Percentiles rank a stretch among this genome's conserved stretches.
Conservation (phyloP, 108 stramenopile species). For the Hondaea fermentalgiana region DNA sequence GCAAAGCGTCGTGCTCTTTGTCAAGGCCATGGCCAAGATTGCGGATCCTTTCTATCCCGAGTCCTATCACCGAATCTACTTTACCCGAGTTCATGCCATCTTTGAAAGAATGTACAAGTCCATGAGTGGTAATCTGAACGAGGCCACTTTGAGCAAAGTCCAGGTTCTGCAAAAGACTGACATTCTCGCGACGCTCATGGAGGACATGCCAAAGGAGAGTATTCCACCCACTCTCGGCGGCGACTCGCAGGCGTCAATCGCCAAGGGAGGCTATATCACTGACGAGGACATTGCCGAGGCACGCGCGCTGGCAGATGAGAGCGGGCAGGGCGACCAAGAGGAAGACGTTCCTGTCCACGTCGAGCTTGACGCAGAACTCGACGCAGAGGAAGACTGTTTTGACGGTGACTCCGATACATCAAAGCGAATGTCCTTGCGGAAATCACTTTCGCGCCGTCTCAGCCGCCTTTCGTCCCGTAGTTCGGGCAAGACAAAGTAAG, state of each 20-base stretch:
- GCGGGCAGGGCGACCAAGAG: neutral
- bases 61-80: neutral
- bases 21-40: constrained; percentile 11
- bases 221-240: neutral
- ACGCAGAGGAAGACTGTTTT: neutral
- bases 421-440: neutral
- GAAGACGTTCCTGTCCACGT: neutral
- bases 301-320: neutral
- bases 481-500: too few species aligned
- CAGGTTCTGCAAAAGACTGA: neutral
- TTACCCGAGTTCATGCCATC: neutral
- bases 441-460: neutral
- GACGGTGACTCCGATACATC: neutral
- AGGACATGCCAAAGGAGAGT: neutral
- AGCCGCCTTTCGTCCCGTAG: neutral
- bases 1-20: neutral
- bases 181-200: neutral
- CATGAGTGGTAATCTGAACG: neutral
- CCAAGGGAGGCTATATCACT: neutral
- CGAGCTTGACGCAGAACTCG: neutral
- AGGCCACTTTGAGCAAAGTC: neutral
- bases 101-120: neutral
- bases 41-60: constrained; percentile 5
- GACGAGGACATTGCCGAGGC: neutral
- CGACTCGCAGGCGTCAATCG: neutral